phyloP scores from a whole-genome alignment of 495 filamentous ascomycete genomes.

The Cenococcum geophilum region DNA sequence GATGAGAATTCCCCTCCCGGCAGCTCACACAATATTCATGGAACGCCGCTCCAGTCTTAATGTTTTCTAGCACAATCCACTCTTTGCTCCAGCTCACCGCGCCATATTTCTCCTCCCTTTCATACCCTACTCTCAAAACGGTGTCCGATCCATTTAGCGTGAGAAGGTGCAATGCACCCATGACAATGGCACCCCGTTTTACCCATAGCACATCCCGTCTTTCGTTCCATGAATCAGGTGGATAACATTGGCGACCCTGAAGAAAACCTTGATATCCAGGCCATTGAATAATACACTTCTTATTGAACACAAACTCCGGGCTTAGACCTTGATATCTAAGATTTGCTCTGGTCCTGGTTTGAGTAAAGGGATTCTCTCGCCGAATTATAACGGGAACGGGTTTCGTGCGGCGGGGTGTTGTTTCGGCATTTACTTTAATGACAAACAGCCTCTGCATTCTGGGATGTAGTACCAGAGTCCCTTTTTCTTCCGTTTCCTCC shows the following conservation, averaged over 20 bases:
- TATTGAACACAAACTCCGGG: neutral
- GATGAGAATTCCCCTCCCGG: neutral
- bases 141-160: neutral
- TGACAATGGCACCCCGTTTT: neutral
- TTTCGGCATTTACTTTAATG: neutral
- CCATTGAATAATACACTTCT: neutral
- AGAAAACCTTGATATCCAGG: neutral
- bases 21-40: neutral
- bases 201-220: neutral
- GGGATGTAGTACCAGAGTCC: neutral
- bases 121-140: neutral
- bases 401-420: neutral
- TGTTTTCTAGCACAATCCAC: conserved; percentile 7
- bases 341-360: neutral
- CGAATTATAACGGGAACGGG: neutral
- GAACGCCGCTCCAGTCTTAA: neutral
- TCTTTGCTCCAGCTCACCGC: conserved; percentile 2
- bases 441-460: neutral
- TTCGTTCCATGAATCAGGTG: neutral
- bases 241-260: neutral
- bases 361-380: neutral
- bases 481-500: neutral
- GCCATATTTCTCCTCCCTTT: conserved; percentile 8
- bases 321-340: neutral
- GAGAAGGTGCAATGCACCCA: neutral